Conservation (phyloP, 1,284 basidiomycete species). For the Polyporus tsugae region DNA sequence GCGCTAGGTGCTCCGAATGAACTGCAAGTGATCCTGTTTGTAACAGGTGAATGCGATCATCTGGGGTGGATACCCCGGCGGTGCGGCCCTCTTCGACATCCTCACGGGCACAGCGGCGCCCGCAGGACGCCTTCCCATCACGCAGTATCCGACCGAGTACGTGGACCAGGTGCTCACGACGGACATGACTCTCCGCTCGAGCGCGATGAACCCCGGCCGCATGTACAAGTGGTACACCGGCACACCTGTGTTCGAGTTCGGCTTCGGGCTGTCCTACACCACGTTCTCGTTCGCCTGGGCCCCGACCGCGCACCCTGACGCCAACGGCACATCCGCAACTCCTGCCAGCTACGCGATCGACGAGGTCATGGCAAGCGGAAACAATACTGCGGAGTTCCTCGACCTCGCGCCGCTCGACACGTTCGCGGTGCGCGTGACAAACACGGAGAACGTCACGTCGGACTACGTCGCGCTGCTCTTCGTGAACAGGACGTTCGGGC, state of each 20-base stretch:
- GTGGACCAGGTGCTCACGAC: conserved; percentile 60
- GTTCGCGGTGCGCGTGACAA: conserved; percentile 56
- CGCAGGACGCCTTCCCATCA: conserved; percentile 59
- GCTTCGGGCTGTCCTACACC: conserved; percentile 62
- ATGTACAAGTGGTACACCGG: conserved; percentile 65
- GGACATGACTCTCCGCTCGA: conserved; percentile 62
- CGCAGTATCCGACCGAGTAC: conserved; percentile 62
- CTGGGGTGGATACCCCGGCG: conserved; percentile 66
- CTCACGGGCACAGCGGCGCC: conserved; percentile 58
- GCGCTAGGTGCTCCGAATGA: too few species aligned
- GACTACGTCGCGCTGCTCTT: conserved; percentile 67
- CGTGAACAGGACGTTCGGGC: conserved; percentile 55
- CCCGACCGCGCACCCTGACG: conserved; percentile 43
- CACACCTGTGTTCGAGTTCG: conserved; percentile 59
- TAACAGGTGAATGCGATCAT: conserved; percentile 62
- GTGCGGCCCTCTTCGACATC: conserved; percentile 58
- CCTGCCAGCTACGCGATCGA: neutral
- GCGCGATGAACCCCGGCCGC: conserved; percentile 56
- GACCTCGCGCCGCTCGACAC: conserved; percentile 59
- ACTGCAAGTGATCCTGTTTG: too few species aligned
- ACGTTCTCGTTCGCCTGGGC: conserved; percentile 54
- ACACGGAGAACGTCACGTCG: conserved; percentile 57
- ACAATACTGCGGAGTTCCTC: conserved; percentile 39
- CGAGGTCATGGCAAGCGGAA: conserved; percentile 42
- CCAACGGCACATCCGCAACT: conserved; percentile 20